These are phyloP conservation scores for Sugiyamaella pinicola DNA, from an alignment of 1,139 yeast genomes.

Conservation along the genomic window DNA sequence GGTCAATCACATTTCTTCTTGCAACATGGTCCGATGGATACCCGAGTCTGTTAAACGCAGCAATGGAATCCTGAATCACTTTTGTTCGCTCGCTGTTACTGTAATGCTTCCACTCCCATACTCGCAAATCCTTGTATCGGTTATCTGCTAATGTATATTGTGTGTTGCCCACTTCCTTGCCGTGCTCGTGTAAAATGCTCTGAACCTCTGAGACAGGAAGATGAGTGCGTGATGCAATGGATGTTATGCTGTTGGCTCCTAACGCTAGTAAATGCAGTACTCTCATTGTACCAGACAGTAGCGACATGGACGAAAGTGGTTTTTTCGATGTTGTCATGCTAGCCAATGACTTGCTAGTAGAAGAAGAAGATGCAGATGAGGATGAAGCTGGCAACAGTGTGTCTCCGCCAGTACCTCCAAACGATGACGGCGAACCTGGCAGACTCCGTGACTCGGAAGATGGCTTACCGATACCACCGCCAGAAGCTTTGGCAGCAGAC, in stretches of 20 bases:
- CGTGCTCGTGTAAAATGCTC: conserved; percentile 38
- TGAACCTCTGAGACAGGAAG: conserved; percentile 36
- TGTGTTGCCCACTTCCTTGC: conserved; percentile 19
- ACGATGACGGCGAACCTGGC: conserved; percentile 26
- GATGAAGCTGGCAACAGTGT: conserved; percentile 6
- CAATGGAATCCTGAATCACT: conserved; percentile 37
- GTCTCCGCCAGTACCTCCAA: conserved; percentile 1
- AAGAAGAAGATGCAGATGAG: conserved; percentile 18
- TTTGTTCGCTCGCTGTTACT: conserved; percentile 38
- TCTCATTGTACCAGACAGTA: conserved; percentile 37
- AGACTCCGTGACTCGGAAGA: conserved; percentile 8
- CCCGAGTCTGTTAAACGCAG: conserved; percentile 40
- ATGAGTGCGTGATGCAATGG: conserved; percentile 39
- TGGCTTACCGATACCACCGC: background rate
- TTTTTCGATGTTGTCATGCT: conserved; percentile 27
- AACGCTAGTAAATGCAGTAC: conserved; percentile 44
- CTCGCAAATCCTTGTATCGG: conserved; percentile 40
- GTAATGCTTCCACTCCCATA: conserved; percentile 46
- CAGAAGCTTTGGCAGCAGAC: conserved; percentile 3
- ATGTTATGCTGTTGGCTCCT: conserved; percentile 34
- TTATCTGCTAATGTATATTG: conserved; percentile 35
- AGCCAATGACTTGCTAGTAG: conserved; percentile 23
- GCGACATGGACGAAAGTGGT: conserved; percentile 35
- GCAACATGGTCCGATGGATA: conserved; percentile 39
- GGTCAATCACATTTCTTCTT: conserved; percentile 39